Percentiles rank a stretch among this genome's conserved stretches.
Evolutionary conservation across 495 filamentous ascomycete species (phyloP).

Genomic region (Hyaloscypha variabilis): DNA sequence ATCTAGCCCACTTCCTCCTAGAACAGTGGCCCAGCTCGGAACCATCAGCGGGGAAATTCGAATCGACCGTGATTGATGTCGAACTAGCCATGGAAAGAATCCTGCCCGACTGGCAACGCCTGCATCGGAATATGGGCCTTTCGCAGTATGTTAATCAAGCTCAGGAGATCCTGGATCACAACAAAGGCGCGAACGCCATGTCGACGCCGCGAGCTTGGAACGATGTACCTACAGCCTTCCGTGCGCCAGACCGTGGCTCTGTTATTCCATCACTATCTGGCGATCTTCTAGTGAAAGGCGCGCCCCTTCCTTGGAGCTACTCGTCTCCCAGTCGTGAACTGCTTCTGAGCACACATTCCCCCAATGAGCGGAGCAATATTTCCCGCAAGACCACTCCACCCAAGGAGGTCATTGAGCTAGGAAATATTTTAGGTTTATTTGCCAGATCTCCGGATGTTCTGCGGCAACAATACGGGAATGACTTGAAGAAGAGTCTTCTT

Average conservation of each 20-base stretch:
- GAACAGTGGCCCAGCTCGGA: slow-evolving; percentile 44
- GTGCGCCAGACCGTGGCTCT: slow-evolving; percentile 16
- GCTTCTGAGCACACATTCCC: slow-evolving; percentile 12
- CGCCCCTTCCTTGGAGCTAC: slow-evolving; percentile 9
- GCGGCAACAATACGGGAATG: slow-evolving; percentile 40
- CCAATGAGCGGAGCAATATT: slow-evolving; percentile 6
- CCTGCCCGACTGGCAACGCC: slow-evolving; percentile 33
- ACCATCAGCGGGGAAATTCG: slow-evolving; percentile 31
- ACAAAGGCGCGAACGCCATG: slow-evolving; percentile 4
- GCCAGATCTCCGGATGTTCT: slow-evolving; percentile 34
- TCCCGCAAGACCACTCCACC: slow-evolving; percentile 6
- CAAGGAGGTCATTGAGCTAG: slow-evolving; percentile 35
- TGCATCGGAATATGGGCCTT: slow-evolving; percentile 24
- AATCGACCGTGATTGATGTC: slow-evolving; percentile 15
- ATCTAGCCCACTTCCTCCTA: slow-evolving; percentile 37
- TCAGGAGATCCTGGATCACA: slow-evolving; percentile 14
- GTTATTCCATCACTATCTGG: slow-evolving; percentile 27
- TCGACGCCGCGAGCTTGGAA: slow-evolving; percentile 27
- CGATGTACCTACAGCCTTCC: slow-evolving; percentile 14
- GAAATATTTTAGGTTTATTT: slow-evolving; percentile 37
- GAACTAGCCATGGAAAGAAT: slow-evolving; percentile 16
- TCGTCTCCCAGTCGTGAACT: slow-evolving; percentile 4
- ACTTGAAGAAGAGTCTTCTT: slow-evolving; percentile 41
- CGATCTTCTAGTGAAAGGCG: slow-evolving; percentile 24
- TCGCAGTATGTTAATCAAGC: slow-evolving; percentile 16